Percentiles rank a stretch among this genome's conserved stretches.
Conservation (phyloP, 108 stramenopile genomes). For the Nannochloropsis salina region DNA sequence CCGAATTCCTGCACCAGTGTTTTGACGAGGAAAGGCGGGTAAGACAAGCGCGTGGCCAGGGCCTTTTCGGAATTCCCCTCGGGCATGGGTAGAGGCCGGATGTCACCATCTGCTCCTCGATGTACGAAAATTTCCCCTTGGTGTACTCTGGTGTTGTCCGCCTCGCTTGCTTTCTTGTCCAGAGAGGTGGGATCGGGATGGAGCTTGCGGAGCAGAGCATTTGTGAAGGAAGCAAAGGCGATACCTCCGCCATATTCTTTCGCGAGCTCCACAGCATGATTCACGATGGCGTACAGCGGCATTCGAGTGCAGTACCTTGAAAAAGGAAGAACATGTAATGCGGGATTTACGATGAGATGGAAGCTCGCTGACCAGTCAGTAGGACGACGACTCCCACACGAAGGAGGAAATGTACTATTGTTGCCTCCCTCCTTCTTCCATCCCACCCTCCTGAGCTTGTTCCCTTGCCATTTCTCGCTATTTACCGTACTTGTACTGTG, state of each 20-base stretch:
- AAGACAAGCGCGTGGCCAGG: background rate
- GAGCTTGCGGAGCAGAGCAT: constrained; percentile 1
- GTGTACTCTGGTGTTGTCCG: background rate
- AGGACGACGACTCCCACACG: too few species aligned
- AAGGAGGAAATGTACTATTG: too few species aligned
- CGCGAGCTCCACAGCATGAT: background rate
- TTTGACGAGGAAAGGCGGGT: background rate
- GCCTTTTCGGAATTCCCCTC: background rate
- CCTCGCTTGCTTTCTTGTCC: background rate
- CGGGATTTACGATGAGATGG: too few species aligned
- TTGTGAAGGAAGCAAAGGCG: background rate
- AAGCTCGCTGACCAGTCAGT: too few species aligned
- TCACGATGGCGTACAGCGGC: background rate
- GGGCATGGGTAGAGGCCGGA: background rate
- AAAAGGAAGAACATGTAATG: background rate
- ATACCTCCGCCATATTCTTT: background rate
- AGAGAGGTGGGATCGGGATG: constrained; percentile 2
- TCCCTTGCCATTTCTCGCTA: background rate
- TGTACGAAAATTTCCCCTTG: background rate
- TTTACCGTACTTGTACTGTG: background rate
- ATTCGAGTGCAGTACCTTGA: background rate
- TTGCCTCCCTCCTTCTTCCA: too few species aligned
- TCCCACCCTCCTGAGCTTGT: background rate
- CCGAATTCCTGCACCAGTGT: background rate
- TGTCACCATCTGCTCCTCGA: background rate